Percentiles rank a stretch among this genome's conserved stretches.
These are phyloP conservation scores for Phytophthora vignae DNA, from an alignment of 352 stramenopile species.

Conservation along the genomic window DNA sequence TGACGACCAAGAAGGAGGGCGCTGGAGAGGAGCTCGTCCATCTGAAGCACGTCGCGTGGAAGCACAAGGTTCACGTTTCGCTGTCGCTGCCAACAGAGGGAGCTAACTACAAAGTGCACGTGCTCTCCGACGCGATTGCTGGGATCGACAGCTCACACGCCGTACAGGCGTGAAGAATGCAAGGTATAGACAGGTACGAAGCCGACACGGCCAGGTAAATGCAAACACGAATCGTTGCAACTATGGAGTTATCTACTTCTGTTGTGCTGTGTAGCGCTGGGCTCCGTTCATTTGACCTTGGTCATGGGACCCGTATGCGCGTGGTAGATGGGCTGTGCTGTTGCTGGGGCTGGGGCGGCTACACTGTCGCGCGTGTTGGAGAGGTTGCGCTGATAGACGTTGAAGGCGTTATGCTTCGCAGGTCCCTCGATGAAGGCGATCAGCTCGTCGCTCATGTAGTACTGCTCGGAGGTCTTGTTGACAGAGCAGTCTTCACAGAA, in stretches of 20 bases:
- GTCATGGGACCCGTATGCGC: conserved; percentile 14
- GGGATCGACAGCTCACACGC: conserved; percentile 47
- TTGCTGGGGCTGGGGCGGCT: conserved; percentile 9
- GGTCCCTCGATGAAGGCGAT: conserved; percentile 82
- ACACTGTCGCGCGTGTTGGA: conserved; percentile 27
- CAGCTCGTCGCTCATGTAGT: conserved; percentile 88
- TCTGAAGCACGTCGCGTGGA: conserved; percentile 71
- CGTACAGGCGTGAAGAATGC: conserved; percentile 8
- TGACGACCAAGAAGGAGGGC: conserved; percentile 39
- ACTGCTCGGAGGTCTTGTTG: conserved; percentile 77
- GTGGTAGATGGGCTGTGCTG: conserved; percentile 42
- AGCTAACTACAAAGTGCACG: conserved; percentile 42
- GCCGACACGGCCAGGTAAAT: conserved; percentile 13
- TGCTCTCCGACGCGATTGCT: conserved; percentile 66
- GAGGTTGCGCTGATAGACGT: conserved; percentile 50
- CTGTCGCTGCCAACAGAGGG: conserved; percentile 35
- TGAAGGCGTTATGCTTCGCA: conserved; percentile 83
- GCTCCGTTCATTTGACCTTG: conserved; percentile 15
- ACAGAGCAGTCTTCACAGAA: conserved; percentile 90
- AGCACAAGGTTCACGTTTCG: conserved; percentile 42
- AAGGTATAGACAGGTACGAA: conserved; percentile 4
- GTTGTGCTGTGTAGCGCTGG: conserved; percentile 9
- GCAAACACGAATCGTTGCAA: conserved; percentile 20
- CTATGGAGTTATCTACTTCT: conserved; percentile 15
- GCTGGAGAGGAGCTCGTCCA: conserved; percentile 49